phyloP scores from a whole-genome alignment of 768 basidiomycete species.

The Leccinum longicurvipes region DNA sequence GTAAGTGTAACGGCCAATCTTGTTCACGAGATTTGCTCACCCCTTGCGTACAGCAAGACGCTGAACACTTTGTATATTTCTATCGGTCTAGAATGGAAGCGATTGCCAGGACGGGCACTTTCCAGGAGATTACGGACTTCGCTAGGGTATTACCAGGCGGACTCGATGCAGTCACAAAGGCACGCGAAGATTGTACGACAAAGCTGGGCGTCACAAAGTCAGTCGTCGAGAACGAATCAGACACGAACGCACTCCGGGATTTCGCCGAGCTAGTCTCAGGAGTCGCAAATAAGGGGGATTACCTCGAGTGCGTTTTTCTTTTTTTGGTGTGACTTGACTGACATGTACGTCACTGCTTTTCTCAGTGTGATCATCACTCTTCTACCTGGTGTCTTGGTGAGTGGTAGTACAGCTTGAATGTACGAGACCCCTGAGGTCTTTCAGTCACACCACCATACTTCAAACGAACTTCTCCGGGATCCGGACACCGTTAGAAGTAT shows the following conservation, averaged over 20 bases:
- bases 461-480: not conserved
- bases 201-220: not conserved
- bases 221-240: not conserved
- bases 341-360: not conserved
- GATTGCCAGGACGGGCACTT: not conserved
- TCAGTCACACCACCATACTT: slow-evolving; percentile 2
- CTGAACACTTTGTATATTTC: slow-evolving; percentile 2
- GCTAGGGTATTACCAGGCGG: not conserved
- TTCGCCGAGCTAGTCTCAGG: not conserved
- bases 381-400: slow-evolving; percentile 5
- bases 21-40: not conserved
- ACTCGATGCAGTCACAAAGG: not conserved
- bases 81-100: not conserved
- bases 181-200: not conserved
- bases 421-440: not conserved
- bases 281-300: not conserved
- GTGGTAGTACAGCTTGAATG: not conserved
- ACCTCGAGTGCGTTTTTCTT: slow-evolving; percentile 3
- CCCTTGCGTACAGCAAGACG: not conserved
- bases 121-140: not conserved
- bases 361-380: slow-evolving; percentile 1
- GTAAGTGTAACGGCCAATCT: not conserved
- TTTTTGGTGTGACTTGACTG: not conserved
- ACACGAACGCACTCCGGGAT: not conserved
- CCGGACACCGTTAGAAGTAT: slow-evolving; percentile 3